phyloP scores from a whole-genome alignment of 2,329 filamentous ascomycete species.

The Aspergillus viridinutans region DNA sequence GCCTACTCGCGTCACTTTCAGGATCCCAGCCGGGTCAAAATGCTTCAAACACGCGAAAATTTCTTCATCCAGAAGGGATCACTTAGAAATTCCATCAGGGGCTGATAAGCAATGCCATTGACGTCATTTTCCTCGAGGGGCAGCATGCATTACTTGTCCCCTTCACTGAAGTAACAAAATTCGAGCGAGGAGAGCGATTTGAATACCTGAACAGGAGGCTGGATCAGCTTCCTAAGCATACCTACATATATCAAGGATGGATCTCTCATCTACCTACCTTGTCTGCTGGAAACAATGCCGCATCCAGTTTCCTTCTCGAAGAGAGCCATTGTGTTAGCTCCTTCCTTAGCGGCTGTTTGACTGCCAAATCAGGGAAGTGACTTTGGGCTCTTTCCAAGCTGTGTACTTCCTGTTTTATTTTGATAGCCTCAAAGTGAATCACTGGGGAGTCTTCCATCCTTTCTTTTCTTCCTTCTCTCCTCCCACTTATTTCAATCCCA shows the following conservation, averaged over 20 bases:
- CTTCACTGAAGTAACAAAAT: not conserved
- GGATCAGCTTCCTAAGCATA: not conserved
- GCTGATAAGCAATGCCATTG: constrained; percentile 5
- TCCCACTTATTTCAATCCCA: not conserved
- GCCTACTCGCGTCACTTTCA: not conserved
- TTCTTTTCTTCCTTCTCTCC: not conserved
- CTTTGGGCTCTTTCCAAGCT: not conserved
- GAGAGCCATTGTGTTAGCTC: not conserved
- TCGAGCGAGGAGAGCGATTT: not conserved
- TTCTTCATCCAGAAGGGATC: not conserved
- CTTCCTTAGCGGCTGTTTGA: not conserved
- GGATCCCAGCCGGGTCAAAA: not conserved
- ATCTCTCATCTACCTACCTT: not conserved
- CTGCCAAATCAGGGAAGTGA: not conserved
- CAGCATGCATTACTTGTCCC: constrained; percentile 5
- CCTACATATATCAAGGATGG: not conserved
- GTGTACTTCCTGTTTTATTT: not conserved
- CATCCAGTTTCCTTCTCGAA: too few relatives aligned
- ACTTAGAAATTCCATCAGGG: not conserved
- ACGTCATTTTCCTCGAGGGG: constrained; percentile 7
- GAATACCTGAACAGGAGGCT: not conserved
- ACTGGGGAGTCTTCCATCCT: not conserved
- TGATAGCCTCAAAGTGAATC: not conserved
- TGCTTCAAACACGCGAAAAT: not conserved
- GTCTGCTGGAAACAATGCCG: too few relatives aligned